phyloP scores from a whole-genome alignment of 257 asterid species.

The Nicotiana obtusifolia region DNA sequence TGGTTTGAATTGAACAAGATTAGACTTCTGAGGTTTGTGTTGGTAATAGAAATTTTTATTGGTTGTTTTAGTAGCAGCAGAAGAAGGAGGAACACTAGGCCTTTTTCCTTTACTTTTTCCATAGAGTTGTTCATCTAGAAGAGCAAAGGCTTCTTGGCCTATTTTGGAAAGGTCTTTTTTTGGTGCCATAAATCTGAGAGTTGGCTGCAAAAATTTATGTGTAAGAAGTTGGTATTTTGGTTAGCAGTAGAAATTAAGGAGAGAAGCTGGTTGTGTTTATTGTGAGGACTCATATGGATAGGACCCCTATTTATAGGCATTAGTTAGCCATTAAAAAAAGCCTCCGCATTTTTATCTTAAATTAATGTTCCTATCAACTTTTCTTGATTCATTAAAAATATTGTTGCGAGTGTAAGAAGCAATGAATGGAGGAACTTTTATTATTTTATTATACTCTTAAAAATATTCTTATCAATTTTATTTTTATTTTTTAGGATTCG shows the following conservation, averaged over 20 bases:
- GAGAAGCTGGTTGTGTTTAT: neutral
- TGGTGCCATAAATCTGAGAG: neutral
- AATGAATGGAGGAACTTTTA: too few relatives aligned
- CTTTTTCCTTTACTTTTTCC: neutral
- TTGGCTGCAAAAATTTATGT: neutral
- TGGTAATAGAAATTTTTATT: neutral
- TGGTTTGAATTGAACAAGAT: neutral
- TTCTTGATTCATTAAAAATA: too few relatives aligned
- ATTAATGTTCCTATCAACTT: too few relatives aligned
- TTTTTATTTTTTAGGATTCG: too few relatives aligned
- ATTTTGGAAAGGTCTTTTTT: neutral
- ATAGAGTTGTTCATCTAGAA: neutral
- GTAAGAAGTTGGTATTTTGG: neutral
- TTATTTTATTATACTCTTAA: too few relatives aligned
- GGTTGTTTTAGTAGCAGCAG: neutral
- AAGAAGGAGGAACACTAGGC: too few relatives aligned
- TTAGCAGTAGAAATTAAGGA: neutral
- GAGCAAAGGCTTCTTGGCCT: conserved; percentile 1
- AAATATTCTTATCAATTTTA: too few relatives aligned
- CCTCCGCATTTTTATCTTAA: too few relatives aligned
- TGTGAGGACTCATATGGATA: neutral
- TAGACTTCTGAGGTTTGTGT: neutral
- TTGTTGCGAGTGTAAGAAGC: too few relatives aligned
- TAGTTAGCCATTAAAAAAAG: too few relatives aligned
- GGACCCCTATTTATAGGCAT: neutral